phyloP scores from a whole-genome alignment of 441 rosid genomes.

The Gossypium schwendimanii region DNA sequence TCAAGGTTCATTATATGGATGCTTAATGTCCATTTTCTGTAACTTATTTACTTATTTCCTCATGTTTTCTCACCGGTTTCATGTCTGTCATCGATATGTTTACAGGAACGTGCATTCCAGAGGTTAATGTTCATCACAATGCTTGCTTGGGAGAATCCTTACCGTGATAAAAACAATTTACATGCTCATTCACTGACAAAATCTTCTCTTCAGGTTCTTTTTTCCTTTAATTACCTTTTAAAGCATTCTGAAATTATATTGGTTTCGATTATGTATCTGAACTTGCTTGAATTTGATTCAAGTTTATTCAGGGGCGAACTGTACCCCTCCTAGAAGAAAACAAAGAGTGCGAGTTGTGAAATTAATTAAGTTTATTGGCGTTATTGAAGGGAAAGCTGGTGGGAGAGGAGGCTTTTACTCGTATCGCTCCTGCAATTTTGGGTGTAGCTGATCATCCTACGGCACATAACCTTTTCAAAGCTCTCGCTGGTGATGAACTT shows the following conservation, averaged over 20 bases:
- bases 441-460: constrained; percentile 89
- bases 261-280: not conserved
- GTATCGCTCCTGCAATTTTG: constrained; percentile 80
- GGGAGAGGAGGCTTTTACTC: constrained; percentile 73
- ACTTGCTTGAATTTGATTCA: not conserved
- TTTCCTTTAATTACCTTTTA: constrained; percentile 6
- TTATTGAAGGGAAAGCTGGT: constrained; percentile 61
- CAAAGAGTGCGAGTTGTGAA: constrained; percentile 15
- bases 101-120: constrained; percentile 85
- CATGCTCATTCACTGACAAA: constrained; percentile 27
- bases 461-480: constrained; percentile 76
- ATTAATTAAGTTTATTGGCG: constrained; percentile 17
- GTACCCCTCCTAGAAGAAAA: no score
- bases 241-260: constrained; percentile 9
- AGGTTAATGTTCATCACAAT: constrained; percentile 79
- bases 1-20: constrained; percentile 43
- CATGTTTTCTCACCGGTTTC: not conserved
- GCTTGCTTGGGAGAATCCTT: constrained; percentile 94
- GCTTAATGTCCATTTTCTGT: not conserved
- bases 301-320: not conserved
- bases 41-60: not conserved
- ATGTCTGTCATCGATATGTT: not conserved
- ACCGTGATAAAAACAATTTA: constrained; percentile 33
- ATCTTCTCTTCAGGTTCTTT: constrained; percentile 60
- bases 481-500: constrained; percentile 52